Conservation (phyloP, 2,329 filamentous ascomycete genomes). For the Verticillium zaregamsianum region DNA sequence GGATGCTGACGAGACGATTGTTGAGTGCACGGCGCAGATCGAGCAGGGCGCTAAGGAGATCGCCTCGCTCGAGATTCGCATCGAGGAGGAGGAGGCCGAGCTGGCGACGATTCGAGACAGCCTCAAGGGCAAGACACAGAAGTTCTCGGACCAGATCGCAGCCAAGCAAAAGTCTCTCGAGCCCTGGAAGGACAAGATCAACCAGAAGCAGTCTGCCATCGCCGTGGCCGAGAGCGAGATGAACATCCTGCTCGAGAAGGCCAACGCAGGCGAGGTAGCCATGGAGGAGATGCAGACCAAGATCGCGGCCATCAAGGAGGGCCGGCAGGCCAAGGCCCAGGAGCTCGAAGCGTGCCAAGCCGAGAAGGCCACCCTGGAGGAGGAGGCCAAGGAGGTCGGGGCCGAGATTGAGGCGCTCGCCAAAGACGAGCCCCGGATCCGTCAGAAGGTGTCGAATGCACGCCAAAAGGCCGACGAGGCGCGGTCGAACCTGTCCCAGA, state of each 20-base stretch:
- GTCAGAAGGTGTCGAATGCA: constrained; percentile 80
- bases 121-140: constrained; percentile 93
- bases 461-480: constrained; percentile 96
- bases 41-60: constrained; percentile 73
- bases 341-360: constrained; percentile 74
- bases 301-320: constrained; percentile 67
- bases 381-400: constrained; percentile 69
- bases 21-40: constrained; percentile 75
- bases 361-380: constrained; percentile 67
- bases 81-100: constrained; percentile 76
- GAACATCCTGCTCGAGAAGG: constrained; percentile 84
- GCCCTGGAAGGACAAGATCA: constrained; percentile 96
- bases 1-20: constrained; percentile 73
- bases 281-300: constrained; percentile 81
- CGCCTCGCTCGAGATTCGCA: constrained; percentile 67
- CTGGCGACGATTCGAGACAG: constrained; percentile 78
- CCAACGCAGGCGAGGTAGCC: constrained; percentile 79
- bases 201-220: constrained; percentile 89
- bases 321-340: constrained; percentile 63
- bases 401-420: constrained; percentile 68
- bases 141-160: constrained; percentile 87
- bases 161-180: constrained; percentile 90
- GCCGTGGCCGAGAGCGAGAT: constrained; percentile 94
- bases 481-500: constrained; percentile 81
- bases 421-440: constrained; percentile 75